Conservation (phyloP, 2,329 filamentous ascomycete genomes). For the Myriangium duriaei region DNA sequence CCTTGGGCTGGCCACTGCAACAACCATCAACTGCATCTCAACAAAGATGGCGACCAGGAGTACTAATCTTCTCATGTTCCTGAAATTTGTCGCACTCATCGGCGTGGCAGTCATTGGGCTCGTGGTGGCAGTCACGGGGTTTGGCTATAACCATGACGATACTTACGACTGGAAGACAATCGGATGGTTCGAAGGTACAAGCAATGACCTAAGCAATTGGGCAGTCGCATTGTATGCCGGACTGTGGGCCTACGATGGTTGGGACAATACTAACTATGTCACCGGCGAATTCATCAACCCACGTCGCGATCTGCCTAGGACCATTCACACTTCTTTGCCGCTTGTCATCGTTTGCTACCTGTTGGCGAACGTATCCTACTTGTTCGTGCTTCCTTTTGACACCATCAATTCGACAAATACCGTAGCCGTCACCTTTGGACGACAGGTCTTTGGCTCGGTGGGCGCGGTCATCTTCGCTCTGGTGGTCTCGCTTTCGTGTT, state of each 20-base stretch:
- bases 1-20: conserved; percentile 61
- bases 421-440: conserved; percentile 87
- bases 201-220: conserved; percentile 68
- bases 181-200: conserved; percentile 82
- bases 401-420: conserved; percentile 83
- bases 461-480: conserved; percentile 78
- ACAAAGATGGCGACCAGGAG: conserved; percentile 77
- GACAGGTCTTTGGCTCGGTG: conserved; percentile 72
- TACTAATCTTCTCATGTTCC: conserved; percentile 89
- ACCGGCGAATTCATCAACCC: conserved; percentile 94
- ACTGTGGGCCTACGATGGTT: conserved; percentile 95
- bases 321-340: conserved; percentile 94
- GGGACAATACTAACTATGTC: conserved; percentile 99
- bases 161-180: conserved; percentile 77
- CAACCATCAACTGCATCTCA: conserved; percentile 77
- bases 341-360: conserved; percentile 84
- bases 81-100: conserved; percentile 85
- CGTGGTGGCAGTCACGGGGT: conserved; percentile 76
- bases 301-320: conserved; percentile 73
- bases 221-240: conserved; percentile 91
- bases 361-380: conserved; percentile 85
- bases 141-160: conserved; percentile 61
- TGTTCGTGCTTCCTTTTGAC: conserved; percentile 73
- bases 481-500: conserved; percentile 81
- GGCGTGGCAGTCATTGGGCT: conserved; percentile 80